Percentiles rank a stretch among this genome's conserved stretches.
These are phyloP conservation scores for Paraurostyla sp. DNA, from an alignment of 73 alveolate genomes.

Conservation along the genomic window DNA sequence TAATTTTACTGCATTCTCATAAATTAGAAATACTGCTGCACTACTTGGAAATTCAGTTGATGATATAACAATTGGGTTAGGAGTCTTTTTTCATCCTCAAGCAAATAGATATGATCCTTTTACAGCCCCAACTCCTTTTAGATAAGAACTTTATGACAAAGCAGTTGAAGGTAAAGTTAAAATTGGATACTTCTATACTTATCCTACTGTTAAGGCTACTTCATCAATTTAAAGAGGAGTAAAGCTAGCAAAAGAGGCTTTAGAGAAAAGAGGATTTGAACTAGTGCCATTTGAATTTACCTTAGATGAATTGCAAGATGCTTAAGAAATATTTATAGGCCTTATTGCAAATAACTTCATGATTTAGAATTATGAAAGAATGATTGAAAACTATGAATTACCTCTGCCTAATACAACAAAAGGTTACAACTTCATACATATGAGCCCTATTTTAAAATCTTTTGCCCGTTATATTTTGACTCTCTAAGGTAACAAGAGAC, in stretches of 20 bases:
- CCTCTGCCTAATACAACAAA: slow-evolving; percentile 16
- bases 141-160: not conserved
- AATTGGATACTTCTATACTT: slow-evolving; percentile 47
- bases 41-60: slow-evolving; percentile 79
- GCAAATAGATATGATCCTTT: not conserved
- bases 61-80: slow-evolving; percentile 61
- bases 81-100: not conserved
- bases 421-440: not conserved
- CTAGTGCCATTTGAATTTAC: slow-evolving; percentile 22
- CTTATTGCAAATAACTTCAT: not conserved
- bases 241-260: slow-evolving; percentile 9
- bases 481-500: not conserved
- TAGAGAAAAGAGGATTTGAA: slow-evolving; percentile 14
- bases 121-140: slow-evolving; percentile 36
- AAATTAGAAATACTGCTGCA: slow-evolving; percentile 54
- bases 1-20: not conserved
- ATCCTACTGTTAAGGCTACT: not conserved
- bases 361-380: not conserved
- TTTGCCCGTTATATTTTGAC: not conserved
- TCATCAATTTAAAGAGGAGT: slow-evolving; percentile 1
- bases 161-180: not conserved
- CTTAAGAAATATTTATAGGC: not conserved
- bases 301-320: slow-evolving; percentile 1
- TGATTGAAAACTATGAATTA: not conserved
- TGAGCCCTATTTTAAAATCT: not conserved